Conservation (phyloP, 1,139 yeast species). For the Yamadazyma songkhlaensis region DNA sequence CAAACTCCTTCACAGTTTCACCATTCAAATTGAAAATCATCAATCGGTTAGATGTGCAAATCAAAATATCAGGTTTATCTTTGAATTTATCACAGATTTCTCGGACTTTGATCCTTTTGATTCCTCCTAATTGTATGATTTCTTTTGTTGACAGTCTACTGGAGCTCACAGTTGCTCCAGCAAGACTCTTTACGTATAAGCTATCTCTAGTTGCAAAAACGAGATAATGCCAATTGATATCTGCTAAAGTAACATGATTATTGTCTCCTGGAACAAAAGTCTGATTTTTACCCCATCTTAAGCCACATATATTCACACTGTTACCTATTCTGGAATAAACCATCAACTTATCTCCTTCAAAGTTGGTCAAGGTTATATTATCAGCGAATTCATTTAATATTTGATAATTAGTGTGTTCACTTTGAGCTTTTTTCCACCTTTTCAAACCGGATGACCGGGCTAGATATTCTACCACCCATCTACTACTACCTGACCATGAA, state of each 20-base stretch:
- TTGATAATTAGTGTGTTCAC: conserved; percentile 29
- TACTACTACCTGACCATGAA: conserved; percentile 49
- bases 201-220: conserved; percentile 30
- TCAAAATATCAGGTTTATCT: conserved; percentile 24
- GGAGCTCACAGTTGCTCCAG: conserved; percentile 32
- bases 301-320: conserved; percentile 34
- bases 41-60: conserved; percentile 27
- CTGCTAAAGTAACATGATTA: conserved; percentile 21
- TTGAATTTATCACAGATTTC: conserved; percentile 22
- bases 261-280: conserved; percentile 36
- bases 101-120: conserved; percentile 23
- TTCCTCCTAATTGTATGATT: conserved; percentile 12
- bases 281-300: conserved; percentile 41
- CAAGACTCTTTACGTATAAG: conserved; percentile 30
- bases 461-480: conserved; percentile 57
- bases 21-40: conserved; percentile 30
- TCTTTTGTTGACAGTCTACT: conserved; percentile 20
- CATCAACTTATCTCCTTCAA: conserved; percentile 34
- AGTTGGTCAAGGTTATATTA: conserved; percentile 31
- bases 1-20: conserved; percentile 12
- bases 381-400: conserved; percentile 25
- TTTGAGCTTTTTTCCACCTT: conserved; percentile 52
- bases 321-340: conserved; percentile 33
- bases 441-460: conserved; percentile 40
- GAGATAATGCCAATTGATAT: conserved; percentile 34